Conservation (phyloP, 1,284 basidiomycete species). For the Malassezia japonica region DNA sequence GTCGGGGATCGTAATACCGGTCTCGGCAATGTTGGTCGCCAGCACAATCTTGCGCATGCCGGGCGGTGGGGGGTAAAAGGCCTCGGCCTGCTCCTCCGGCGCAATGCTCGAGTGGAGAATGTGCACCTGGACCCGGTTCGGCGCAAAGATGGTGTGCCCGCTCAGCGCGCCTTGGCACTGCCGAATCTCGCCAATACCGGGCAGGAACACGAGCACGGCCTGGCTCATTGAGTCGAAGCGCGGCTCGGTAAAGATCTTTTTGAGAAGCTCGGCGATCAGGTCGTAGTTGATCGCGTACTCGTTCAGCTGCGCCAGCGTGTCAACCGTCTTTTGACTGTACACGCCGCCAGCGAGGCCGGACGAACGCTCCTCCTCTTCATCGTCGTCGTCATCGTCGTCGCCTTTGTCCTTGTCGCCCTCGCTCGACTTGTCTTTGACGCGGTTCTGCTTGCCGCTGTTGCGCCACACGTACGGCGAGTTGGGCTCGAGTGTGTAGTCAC, state of each 20-base stretch:
- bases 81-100: conserved; percentile 71
- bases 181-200: conserved; percentile 74
- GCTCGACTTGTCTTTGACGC: conserved; percentile 55
- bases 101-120: conserved; percentile 72
- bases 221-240: conserved; percentile 58
- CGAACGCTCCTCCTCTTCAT: conserved; percentile 51
- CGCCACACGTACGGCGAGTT: conserved; percentile 71
- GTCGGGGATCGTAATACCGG: conserved; percentile 94
- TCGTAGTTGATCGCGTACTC: conserved; percentile 63
- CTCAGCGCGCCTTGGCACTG: conserved; percentile 71
- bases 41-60: conserved; percentile 86
- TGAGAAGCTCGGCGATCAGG: conserved; percentile 67
- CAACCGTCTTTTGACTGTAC: conserved; percentile 63
- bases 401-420: conserved; percentile 52
- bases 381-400: conserved; percentile 71
- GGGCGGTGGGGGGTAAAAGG: conserved; percentile 73
- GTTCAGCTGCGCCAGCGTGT: conserved; percentile 76
- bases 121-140: conserved; percentile 64
- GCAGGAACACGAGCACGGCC: conserved; percentile 86
- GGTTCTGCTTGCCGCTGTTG: conserved; percentile 57
- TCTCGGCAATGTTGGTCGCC: conserved; percentile 65
- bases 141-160: conserved; percentile 68
- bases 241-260: conserved; percentile 60
- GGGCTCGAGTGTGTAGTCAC: conserved; percentile 67
- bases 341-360: conserved; percentile 51